Evolutionary conservation across 768 basidiomycete species (phyloP), one percentile per base, ranked within the genome.

Genomic region (Phaffia tasmanica): DNA sequence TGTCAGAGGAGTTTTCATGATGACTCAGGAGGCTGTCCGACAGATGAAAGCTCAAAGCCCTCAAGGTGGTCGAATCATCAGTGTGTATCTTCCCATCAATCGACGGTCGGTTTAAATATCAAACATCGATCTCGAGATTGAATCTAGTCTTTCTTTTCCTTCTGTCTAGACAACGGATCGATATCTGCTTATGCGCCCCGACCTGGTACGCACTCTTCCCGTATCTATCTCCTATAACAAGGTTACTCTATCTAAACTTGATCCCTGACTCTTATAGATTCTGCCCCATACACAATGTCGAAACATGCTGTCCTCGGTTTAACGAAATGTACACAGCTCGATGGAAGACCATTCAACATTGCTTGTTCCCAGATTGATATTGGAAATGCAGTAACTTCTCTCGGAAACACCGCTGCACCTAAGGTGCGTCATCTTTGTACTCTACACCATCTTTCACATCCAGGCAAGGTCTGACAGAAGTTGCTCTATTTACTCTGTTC

Each of bases 321-420:
- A 3, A 89, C 89, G 15, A 88, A 86, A 75, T 82, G 80, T 51
- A 86, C 84, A 5, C 81, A 84, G 1, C 83, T 93, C 27, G 89
- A 91, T 72, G 89, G 88, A 0, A 79, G 89, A 8, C 77, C 80
- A 35, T 82, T 82, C 74, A 80, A 83, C 72, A 89, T 93, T 63
- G 83, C 87, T 3, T 84, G 83, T 72, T 86, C 86, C 1, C 88
- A 91, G 73, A 82, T 91, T 57, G 89, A 91, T 74, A 87, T 91
- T 57, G 89, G 61, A 62, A 65, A 65, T 59, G 64, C 64, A 18
- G 49, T 49, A 35, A 65, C 64, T 9, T 49, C 64, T 49, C 64
- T 65, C 16, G 64, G 64, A 27, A 51, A 65, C 59, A 60, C 50
- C 14, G 21, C 35, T 14, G 35, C 23, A 0, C 66, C 59, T 18